Evolutionary conservation across 352 stramenopile genomes (phyloP).

Genomic region (Pythium pyrilobum): DNA sequence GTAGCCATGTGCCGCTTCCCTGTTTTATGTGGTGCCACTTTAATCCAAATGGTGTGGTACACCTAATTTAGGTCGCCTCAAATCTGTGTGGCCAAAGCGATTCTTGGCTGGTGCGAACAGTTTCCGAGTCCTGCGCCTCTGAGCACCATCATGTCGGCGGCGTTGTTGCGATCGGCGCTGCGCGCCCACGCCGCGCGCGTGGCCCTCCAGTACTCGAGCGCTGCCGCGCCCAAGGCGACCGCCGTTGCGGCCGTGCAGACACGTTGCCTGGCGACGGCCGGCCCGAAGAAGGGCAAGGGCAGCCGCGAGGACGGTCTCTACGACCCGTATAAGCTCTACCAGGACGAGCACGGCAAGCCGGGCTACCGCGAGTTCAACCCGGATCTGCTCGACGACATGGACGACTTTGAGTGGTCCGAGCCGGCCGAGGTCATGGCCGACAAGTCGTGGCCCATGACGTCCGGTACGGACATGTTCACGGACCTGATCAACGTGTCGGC

Average conservation of each 20-base stretch:
- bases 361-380: constrained; percentile 82
- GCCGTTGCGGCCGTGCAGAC: background rate
- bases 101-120: constrained; percentile 23
- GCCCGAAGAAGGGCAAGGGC: constrained; percentile 10
- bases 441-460: constrained; percentile 83
- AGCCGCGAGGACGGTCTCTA: constrained; percentile 41
- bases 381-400: constrained; percentile 46
- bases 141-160: constrained; percentile 28
- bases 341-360: constrained; percentile 59
- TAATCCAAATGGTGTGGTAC: constrained; percentile 2
- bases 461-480: constrained; percentile 69
- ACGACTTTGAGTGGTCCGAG: constrained; percentile 68
- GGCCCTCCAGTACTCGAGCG: constrained; percentile 1
- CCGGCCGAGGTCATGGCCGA: constrained; percentile 82
- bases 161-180: constrained; percentile 38
- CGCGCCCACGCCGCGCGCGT: constrained; percentile 15
- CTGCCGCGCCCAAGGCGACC: background rate
- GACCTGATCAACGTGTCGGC: constrained; percentile 78
- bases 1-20: constrained; percentile 8
- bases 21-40: constrained; percentile 2
- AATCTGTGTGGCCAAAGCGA: constrained; percentile 1
- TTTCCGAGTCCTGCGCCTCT: background rate
- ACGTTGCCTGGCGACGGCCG: constrained; percentile 13
- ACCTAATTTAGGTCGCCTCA: constrained; percentile 2
- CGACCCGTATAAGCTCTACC: constrained; percentile 80